Percentiles rank a stretch among this genome's conserved stretches.
phyloP scores from a whole-genome alignment of 352 stramenopile species.

The Phytophthora sp. region DNA sequence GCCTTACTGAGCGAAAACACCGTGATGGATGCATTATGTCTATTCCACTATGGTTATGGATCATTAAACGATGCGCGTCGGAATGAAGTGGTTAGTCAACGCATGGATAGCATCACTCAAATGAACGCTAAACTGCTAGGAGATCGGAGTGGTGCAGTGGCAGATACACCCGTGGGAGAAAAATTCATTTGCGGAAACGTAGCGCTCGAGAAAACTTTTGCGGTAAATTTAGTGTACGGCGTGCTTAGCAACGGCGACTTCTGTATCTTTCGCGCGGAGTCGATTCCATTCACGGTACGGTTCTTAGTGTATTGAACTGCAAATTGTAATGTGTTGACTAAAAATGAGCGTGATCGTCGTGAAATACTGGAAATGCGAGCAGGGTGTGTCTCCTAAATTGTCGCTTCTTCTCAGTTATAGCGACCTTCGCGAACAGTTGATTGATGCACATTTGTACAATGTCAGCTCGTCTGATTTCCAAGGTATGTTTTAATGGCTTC shows the following conservation, averaged over 20 bases:
- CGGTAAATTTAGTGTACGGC: slow-evolving; percentile 67
- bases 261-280: slow-evolving; percentile 73
- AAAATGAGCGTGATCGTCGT: not conserved
- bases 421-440: slow-evolving; percentile 55
- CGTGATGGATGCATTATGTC: slow-evolving; percentile 68
- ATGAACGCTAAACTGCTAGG: slow-evolving; percentile 72
- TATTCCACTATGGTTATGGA: slow-evolving; percentile 75
- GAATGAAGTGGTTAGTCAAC: slow-evolving; percentile 68
- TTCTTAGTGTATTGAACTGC: not conserved
- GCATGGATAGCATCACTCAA: slow-evolving; percentile 63
- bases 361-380: slow-evolving; percentile 8
- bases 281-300: slow-evolving; percentile 73
- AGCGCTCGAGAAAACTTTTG: slow-evolving; percentile 64
- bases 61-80: slow-evolving; percentile 62
- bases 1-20: slow-evolving; percentile 69
- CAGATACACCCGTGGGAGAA: slow-evolving; percentile 74
- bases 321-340: slow-evolving; percentile 6
- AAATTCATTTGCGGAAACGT: slow-evolving; percentile 67
- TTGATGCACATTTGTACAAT: slow-evolving; percentile 56
- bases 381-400: slow-evolving; percentile 65
- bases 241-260: slow-evolving; percentile 77
- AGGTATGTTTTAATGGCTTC: slow-evolving; percentile 40
- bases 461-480: slow-evolving; percentile 70
- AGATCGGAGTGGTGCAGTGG: slow-evolving; percentile 52
- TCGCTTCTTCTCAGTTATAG: slow-evolving; percentile 61